These are phyloP conservation scores for Syzygium grande DNA, from an alignment of 345 rosid species.

Conservation along the genomic window DNA sequence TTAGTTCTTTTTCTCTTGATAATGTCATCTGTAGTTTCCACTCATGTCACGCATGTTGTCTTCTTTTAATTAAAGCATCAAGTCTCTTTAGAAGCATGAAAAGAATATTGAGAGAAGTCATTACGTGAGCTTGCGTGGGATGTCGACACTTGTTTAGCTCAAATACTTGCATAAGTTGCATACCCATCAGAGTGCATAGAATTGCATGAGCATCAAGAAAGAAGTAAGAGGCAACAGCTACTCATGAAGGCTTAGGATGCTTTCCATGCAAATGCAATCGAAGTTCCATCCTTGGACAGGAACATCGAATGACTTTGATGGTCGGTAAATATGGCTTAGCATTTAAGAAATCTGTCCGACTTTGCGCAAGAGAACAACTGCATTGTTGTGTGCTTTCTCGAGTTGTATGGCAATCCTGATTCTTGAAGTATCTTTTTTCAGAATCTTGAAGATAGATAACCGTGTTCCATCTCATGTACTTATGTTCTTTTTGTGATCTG, in stretches of 20 bases:
- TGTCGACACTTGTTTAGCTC: not conserved
- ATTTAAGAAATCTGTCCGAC: not conserved
- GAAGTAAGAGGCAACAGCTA: not conserved
- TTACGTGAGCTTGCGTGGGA: not conserved
- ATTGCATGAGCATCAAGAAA: not conserved
- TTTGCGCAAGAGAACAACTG: not conserved
- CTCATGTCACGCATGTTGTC: not conserved
- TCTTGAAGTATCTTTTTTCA: not conserved
- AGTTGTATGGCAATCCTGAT: not conserved
- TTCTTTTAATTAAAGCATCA: not conserved
- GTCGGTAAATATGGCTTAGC: not conserved
- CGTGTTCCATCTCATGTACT: not conserved
- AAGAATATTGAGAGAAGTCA: not conserved
- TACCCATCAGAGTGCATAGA: not conserved
- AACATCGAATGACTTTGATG: not conserved
- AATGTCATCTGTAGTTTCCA: not conserved
- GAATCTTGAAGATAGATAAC: not conserved
- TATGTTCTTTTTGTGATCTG: not conserved
- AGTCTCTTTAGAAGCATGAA: not conserved
- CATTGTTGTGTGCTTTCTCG: not conserved
- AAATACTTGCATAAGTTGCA: not conserved
- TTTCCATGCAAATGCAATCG: not conserved
- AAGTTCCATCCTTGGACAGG: not conserved
- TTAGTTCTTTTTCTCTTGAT: not conserved
- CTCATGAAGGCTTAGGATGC: not conserved